Base-by-base conservation (phyloP, 2,329 filamentous ascomycete genomes). In the Pseudogymnoascus sp. region DNA sequence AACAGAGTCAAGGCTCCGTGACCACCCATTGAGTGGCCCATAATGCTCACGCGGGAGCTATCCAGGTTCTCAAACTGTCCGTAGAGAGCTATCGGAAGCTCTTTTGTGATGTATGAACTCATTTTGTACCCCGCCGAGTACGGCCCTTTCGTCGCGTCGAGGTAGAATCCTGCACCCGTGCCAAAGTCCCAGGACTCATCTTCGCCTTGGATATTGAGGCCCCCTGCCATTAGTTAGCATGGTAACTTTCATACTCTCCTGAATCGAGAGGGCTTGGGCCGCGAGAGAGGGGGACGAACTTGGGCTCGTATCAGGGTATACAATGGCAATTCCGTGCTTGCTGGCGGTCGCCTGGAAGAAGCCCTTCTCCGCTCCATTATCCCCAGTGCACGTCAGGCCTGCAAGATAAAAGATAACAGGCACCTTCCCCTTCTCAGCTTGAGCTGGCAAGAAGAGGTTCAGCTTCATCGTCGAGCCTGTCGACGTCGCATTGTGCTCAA, bases 1-100 rank as follows among this genome's bases (percentile, higher is more conserved):
- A 90, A 97, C 70, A 97, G 78, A 53, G 93, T 96, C 70, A 99
- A 80, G 50, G 95, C 95, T 67, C 95, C 95, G 76, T 99, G 95
- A 0, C 95, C 95, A 68, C 95, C 95, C 95, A 99, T 99, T 71
- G 88, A 93, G 79, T 99, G 95, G 5, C 95, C 95, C 42, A 90
- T 91, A 71, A 99, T 95, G 75, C 88, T 89, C 63, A 97, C 86
- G 42, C 88, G 82, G 29, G 72, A 76, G 0, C 76, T 72, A 75
- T 97, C 93, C 31, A 99, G 80, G 72, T 85, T 82, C 31, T 83
- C 80, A 77, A 92, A 96, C 26, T 84, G 82, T 31, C 76, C 76
- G 76, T 93, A 96, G 23, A 97, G 82, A 1, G 87, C 80, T 15
- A 81, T 78, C 0, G 93, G 93, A n/a, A 99, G 86, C 77, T 99